These are phyloP conservation scores for Gracilariopsis chorda DNA, from an alignment of 23 red algal species.

Conservation along the genomic window DNA sequence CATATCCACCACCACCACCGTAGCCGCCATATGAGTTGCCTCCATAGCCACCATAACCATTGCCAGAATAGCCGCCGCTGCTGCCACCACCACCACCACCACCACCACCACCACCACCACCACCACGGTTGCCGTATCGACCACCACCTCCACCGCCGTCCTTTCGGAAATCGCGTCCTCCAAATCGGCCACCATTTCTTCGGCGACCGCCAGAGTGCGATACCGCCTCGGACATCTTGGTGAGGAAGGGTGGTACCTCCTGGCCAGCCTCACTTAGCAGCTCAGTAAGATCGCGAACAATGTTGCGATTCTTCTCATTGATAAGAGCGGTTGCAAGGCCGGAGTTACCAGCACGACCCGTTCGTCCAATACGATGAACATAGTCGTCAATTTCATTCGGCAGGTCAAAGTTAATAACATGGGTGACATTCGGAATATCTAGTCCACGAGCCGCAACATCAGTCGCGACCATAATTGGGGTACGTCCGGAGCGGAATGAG, in stretches of 20 bases:
- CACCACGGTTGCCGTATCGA: conserved; percentile 1
- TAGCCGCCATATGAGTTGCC: conserved; percentile 26
- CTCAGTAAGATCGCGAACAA: conserved; percentile 84
- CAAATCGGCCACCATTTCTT: conserved; percentile 66
- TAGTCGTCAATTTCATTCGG: conserved; percentile 97
- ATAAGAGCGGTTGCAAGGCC: conserved; percentile 95
- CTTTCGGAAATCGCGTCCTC: conserved; percentile 80
- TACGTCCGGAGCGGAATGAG: conserved; percentile 89
- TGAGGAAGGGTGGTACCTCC: conserved; percentile 91
- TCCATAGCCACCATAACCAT: conserved; percentile 22
- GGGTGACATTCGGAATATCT: conserved; percentile 99
- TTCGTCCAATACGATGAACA: conserved; percentile 98
- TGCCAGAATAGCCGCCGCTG: conserved; percentile 36
- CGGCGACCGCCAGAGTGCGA: conserved; percentile 59
- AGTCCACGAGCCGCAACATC: conserved; percentile 97
- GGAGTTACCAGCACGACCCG: conserved; percentile 97
- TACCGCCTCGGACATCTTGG: conserved; percentile 66
- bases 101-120: conserved; percentile 24
- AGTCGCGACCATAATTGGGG: conserved; percentile 97
- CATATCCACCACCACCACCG: conserved; percentile 60
- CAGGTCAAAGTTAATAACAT: conserved; percentile 99
- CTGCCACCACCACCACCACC: conserved; percentile 31
- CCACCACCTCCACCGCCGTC: conserved; percentile 56
- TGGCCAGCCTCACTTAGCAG: conserved; percentile 94
- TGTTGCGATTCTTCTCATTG: conserved; percentile 95